Evolutionary conservation across 176 grass and related monocot genomes (phyloP).

Genomic region (Eleusine coracana): DNA sequence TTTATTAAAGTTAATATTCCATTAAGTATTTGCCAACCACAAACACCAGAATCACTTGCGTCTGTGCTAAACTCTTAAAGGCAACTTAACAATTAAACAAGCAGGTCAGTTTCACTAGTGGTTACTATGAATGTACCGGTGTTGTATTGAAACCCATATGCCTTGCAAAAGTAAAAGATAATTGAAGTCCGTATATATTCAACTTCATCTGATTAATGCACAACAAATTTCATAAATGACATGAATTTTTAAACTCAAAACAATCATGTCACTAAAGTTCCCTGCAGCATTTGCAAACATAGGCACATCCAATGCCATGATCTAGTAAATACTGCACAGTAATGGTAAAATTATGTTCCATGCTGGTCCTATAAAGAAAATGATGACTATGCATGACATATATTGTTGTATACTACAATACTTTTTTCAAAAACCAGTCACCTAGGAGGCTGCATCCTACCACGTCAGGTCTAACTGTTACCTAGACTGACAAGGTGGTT

Average conservation of each 20-base stretch:
- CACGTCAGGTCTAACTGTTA: background rate
- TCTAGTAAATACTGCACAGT: background rate
- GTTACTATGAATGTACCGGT: background rate
- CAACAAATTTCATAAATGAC: background rate
- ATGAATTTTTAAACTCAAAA: background rate
- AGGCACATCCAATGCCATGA: background rate
- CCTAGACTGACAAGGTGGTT: background rate
- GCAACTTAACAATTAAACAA: background rate
- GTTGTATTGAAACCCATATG: background rate
- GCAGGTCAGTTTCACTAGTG: background rate
- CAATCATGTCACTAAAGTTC: background rate
- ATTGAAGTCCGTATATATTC: background rate
- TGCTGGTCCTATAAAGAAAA: background rate
- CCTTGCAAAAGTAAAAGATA: background rate
- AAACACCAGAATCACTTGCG: background rate
- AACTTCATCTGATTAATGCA: background rate
- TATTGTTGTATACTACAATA: background rate
- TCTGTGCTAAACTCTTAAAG: background rate
- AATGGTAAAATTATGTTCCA: background rate
- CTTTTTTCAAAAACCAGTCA: background rate
- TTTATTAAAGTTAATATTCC: background rate
- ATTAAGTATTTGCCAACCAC: background rate
- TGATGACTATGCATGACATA: background rate
- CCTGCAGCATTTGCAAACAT: conserved; percentile 3
- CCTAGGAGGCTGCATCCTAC: background rate